Percentiles rank a stretch among this genome's conserved stretches.
Conservation (phyloP, 495 filamentous ascomycete species). For the Apodospora peruviana region DNA sequence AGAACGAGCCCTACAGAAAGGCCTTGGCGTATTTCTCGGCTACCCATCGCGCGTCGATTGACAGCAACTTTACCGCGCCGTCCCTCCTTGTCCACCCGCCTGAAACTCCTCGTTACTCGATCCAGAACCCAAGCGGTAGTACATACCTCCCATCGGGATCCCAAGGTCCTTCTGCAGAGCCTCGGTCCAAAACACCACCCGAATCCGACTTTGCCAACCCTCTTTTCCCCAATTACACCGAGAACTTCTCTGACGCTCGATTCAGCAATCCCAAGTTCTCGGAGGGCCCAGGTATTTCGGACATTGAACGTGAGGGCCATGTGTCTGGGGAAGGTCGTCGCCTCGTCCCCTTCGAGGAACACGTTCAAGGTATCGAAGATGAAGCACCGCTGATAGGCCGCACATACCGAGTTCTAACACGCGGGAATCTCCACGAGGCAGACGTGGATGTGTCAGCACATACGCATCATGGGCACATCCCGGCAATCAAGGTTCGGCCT, state of each 20-base stretch:
- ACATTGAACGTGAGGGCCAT: no score
- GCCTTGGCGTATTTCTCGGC: not conserved
- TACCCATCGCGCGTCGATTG: not conserved
- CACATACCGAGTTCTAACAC: conserved; percentile 20
- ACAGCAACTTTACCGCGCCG: not conserved
- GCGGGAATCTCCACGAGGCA: conserved; percentile 21
- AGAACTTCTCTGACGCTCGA: no score
- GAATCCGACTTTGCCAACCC: not conserved
- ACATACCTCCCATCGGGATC: not conserved
- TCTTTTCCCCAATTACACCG: no score
- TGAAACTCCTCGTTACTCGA: not conserved
- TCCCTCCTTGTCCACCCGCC: not conserved
- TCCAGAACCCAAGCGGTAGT: not conserved
- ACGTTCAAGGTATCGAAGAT: no score
- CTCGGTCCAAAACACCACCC: not conserved
- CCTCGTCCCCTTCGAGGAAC: no score
- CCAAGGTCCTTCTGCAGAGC: not conserved
- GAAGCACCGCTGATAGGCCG: no score
- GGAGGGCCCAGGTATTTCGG: no score
- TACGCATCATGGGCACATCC: conserved; percentile 22
- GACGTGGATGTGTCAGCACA: conserved; percentile 24
- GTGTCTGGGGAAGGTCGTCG: no score
- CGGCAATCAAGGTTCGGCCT: conserved; percentile 28
- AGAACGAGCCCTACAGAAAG: not conserved
- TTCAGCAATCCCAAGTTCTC: no score